Base-by-base conservation (phyloP, 805 yeast genomes). In the Blastobotrys peoriensis region DNA sequence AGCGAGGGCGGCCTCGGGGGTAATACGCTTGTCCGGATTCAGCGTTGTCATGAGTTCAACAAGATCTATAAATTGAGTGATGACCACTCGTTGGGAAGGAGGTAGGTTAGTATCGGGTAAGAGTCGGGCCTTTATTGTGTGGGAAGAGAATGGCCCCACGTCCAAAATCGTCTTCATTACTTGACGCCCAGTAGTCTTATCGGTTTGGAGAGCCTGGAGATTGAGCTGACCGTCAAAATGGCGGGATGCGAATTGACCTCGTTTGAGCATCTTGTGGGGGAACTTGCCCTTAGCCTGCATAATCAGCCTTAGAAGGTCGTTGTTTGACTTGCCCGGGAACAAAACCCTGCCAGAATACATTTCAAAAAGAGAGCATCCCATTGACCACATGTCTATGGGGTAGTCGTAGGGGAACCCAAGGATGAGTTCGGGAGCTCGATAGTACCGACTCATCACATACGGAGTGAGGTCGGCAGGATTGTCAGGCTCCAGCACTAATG, bases 301-400 rank as follows among this genome's bases (percentile, higher is more conserved):
- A 20, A 63, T 61, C 16, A 50, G 47, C 36, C 48, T 50, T 20
- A 63, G 55, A 67, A 63, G 63, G 16, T 88, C 93, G 47, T 88
- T 95, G 64, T 88, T 91, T 35, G 91, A 81, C 13, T 84, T 78
- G 36, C 96, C 97, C 10, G 96, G 89, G 61, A 88, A 88, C 45
- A 88, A 67, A 1, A 95, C 93, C 58, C 84, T 81, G 20, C 96
- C 93, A 5, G 95, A 83, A 61, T 87, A 86, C 86, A 88, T 83
- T 60, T 88, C 97, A 5, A 91, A 95, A 52, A 88, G 74, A 22
- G 89, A 86, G 67, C 96, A 88, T 3, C 96, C 97, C 22, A 91
- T 85, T 8, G 95, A 84, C 97, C 97, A 88, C 71, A 88, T 86
- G 62, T 88, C 97, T 44, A 89, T 86, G 3, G 94, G 56, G 38